A percentile compares a stretch with the other conserved stretches of the same genome.
Conservation (phyloP, 257 asterid genomes). For the Thymus mandschuricus region DNA sequence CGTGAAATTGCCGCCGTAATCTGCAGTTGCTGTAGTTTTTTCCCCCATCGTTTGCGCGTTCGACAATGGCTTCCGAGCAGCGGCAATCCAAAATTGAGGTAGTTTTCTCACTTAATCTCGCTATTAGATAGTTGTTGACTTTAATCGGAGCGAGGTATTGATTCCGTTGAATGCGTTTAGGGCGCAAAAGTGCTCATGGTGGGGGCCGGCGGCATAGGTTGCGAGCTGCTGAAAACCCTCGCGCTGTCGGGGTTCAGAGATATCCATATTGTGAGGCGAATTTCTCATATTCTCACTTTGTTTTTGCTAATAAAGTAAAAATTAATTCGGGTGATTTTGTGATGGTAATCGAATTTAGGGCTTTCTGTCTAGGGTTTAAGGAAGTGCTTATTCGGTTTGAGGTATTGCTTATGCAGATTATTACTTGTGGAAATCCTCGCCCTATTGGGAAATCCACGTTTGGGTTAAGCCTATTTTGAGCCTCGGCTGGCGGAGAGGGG, state of each 20-base stretch:
- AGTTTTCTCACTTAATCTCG: constrained; percentile 8
- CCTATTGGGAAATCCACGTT: constrained; percentile 18
- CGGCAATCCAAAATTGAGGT: constrained; percentile 74
- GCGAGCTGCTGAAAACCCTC: constrained; percentile 94
- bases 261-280: constrained; percentile 79
- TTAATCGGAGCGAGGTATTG: constrained; percentile 18
- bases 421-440: neutral
- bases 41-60: constrained; percentile 1
- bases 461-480: constrained; percentile 2
- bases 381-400: constrained; percentile 18
- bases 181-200: constrained; percentile 95
- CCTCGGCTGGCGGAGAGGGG: constrained; percentile 18
- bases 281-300: neutral
- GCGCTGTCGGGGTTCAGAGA: constrained; percentile 90
- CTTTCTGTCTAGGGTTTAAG: constrained; percentile 43
- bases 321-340: constrained; percentile 3
- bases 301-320: neutral
- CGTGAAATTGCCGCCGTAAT: constrained; percentile 16
- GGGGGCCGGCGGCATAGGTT: constrained; percentile 99
- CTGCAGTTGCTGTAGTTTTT: constrained; percentile 21
- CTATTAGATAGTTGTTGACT: neutral
- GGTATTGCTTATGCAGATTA: constrained; percentile 23
- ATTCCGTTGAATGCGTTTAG: constrained; percentile 41
- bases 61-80: constrained; percentile 67
- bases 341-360: constrained; percentile 31